These are phyloP conservation scores for Alternaria ethzedia DNA, from an alignment of 2,329 filamentous ascomycete species.

Conservation along the genomic window DNA sequence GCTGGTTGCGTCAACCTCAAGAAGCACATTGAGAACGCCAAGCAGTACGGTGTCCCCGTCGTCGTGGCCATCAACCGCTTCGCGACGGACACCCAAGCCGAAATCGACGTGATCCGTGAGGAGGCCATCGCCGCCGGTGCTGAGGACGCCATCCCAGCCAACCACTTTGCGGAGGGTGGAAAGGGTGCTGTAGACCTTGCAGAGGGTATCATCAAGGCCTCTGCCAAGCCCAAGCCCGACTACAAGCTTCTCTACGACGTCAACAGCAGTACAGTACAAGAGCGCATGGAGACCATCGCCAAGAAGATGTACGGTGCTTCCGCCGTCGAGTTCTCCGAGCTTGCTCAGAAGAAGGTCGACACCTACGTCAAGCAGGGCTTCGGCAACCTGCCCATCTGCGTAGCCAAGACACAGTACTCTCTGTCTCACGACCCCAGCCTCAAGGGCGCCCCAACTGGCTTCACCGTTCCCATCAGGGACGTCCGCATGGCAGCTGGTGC, in stretches of 20 bases:
- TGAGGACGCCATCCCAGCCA: constrained; percentile 89
- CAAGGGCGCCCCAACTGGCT: constrained; percentile 94
- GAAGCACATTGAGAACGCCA: constrained; percentile 94
- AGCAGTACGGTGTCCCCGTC: constrained; percentile 86
- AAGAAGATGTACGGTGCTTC: constrained; percentile 93
- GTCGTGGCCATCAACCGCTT: constrained; percentile 98
- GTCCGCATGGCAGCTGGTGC: constrained; percentile 93
- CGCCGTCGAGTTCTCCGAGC: constrained; percentile 88
- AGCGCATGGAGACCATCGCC: constrained; percentile 89
- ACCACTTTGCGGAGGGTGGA: constrained; percentile 97
- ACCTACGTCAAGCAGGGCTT: constrained; percentile 93
- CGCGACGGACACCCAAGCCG: constrained; percentile 89
- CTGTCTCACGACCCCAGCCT: constrained; percentile 90
- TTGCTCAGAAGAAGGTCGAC: constrained; percentile 95
- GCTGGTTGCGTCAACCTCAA: constrained; percentile 91
- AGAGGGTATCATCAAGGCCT: constrained; percentile 81
- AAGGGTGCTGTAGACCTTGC: constrained; percentile 88
- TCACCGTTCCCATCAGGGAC: constrained; percentile 92
- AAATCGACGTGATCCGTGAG: constrained; percentile 86
- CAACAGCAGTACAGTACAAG: constrained; percentile 73
- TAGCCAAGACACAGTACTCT: constrained; percentile 98
- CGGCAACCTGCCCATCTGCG: constrained; percentile 90
- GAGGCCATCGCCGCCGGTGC: constrained; percentile 91
- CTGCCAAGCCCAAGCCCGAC: constrained; percentile 75
- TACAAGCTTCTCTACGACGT: constrained; percentile 87